These are phyloP conservation scores for Vitellaria paradoxa DNA, from an alignment of 179 eudicot species.

Conservation along the genomic window DNA sequence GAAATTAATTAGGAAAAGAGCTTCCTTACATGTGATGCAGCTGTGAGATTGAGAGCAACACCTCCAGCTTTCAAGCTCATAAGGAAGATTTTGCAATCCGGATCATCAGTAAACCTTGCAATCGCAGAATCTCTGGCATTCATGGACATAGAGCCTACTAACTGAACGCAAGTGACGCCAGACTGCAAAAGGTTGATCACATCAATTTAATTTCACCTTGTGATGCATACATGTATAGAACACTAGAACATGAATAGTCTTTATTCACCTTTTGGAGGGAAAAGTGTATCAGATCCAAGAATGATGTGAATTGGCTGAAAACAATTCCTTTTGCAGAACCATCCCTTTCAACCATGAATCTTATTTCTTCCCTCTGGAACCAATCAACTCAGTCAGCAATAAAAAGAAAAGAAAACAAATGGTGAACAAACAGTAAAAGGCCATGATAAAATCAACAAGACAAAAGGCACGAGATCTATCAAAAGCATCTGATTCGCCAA, in stretches of 20 bases:
- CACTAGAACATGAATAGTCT: background rate
- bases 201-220: conserved; percentile 4
- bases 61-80: conserved; percentile 99
- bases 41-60: conserved; percentile 95
- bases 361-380: conserved; percentile 83
- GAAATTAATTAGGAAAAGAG: background rate
- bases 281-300: conserved; percentile 84
- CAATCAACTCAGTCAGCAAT: conserved; percentile 25
- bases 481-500: background rate
- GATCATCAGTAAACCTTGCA: conserved; percentile 66
- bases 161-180: conserved; percentile 69
- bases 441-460: background rate
- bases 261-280: conserved; percentile 66
- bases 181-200: conserved; percentile 50
- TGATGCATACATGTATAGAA: background rate
- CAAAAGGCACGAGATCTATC: background rate
- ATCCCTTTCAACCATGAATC: conserved; percentile 88
- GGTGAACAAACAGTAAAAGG: background rate
- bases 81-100: conserved; percentile 76
- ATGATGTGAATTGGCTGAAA: conserved; percentile 95
- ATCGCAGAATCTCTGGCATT: conserved; percentile 85
- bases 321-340: conserved; percentile 97
- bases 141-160: conserved; percentile 88
- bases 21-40: conserved; percentile 87
- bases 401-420: conserved; percentile 15